These are phyloP conservation scores for Trypanosoma boissoni DNA, from an alignment of 208 protist genomes.

Conservation along the genomic window DNA sequence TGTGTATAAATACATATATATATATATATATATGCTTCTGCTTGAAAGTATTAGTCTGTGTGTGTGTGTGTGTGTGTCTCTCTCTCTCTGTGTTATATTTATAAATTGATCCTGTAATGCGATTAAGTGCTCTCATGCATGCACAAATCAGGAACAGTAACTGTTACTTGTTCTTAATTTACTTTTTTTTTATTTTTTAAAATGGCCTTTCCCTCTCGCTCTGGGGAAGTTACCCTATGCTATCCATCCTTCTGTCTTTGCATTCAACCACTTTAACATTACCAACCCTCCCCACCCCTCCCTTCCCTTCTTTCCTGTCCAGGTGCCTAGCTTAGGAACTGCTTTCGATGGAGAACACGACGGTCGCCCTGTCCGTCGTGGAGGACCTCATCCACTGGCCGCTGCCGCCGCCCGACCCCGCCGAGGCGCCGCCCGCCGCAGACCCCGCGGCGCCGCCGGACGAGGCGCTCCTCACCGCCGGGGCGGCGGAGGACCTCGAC, in stretches of 20 bases:
- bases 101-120: background rate
- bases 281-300: too few relatives aligned
- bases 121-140: background rate
- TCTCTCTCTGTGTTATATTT: background rate
- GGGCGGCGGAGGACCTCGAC: slow-evolving; percentile 35
- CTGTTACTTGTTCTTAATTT: too few relatives aligned
- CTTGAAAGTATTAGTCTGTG: background rate
- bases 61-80: background rate
- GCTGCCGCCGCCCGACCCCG: slow-evolving; percentile 26
- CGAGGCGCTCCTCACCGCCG: slow-evolving; percentile 27
- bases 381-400: slow-evolving; percentile 82
- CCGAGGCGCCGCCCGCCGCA: background rate
- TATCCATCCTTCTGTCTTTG: too few relatives aligned
- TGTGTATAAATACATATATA: slow-evolving; percentile 13
- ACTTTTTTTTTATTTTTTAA: too few relatives aligned
- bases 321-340: too few relatives aligned
- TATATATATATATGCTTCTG: slow-evolving; percentile 18
- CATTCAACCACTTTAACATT: too few relatives aligned
- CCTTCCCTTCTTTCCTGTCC: too few relatives aligned
- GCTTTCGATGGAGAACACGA: slow-evolving; percentile 71
- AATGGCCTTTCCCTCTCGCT: too few relatives aligned
- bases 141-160: too few relatives aligned
- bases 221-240: too few relatives aligned
- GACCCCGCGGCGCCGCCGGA: background rate
- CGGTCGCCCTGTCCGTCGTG: slow-evolving; percentile 60